Evolutionary conservation across 2,329 filamentous ascomycete species (phyloP).

Genomic region (Alternaria gaisen): DNA sequence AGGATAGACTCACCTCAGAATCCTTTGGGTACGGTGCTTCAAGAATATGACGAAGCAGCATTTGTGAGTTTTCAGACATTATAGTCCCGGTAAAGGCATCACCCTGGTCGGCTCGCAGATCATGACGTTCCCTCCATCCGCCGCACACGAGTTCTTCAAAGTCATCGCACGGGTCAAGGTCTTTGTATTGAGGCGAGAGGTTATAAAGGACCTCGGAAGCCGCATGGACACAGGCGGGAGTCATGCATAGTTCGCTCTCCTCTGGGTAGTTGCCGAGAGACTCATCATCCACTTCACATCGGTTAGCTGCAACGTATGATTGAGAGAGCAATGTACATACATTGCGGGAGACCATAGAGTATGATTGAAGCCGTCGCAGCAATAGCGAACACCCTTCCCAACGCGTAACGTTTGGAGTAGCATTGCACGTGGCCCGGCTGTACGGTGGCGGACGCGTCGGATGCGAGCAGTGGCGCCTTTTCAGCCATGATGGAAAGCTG

Average conservation of each 20-base stretch:
- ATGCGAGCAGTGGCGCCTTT: slow-evolving; percentile 33
- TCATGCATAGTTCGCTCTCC: slow-evolving; percentile 56
- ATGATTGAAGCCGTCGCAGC: slow-evolving; percentile 30
- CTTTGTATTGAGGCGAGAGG: slow-evolving; percentile 67
- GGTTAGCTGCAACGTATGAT: neutral
- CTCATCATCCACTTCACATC: slow-evolving; percentile 14
- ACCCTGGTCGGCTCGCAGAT: slow-evolving; percentile 70
- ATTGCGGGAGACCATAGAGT: slow-evolving; percentile 30
- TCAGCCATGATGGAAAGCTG: slow-evolving; percentile 28
- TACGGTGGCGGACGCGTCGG: slow-evolving; percentile 16
- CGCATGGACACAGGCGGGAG: slow-evolving; percentile 70
- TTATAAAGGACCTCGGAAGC: slow-evolving; percentile 70
- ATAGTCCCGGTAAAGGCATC: slow-evolving; percentile 67
- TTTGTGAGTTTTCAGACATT: slow-evolving; percentile 68
- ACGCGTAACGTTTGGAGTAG: slow-evolving; percentile 18
- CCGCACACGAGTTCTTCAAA: slow-evolving; percentile 75
- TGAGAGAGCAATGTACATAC: neutral
- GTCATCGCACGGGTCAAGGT: slow-evolving; percentile 73
- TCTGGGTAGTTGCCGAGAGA: slow-evolving; percentile 9
- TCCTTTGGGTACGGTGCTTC: slow-evolving; percentile 63
- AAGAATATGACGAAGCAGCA: slow-evolving; percentile 68
- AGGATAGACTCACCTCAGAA: slow-evolving; percentile 24
- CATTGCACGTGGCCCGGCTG: slow-evolving; percentile 24
- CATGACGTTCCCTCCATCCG: slow-evolving; percentile 70
- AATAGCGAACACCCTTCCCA: slow-evolving; percentile 28